Evolutionary conservation across 1,139 yeast species (phyloP), one percentile per base, ranked within the genome.

Genomic region (Protomyces macrosporus): DNA sequence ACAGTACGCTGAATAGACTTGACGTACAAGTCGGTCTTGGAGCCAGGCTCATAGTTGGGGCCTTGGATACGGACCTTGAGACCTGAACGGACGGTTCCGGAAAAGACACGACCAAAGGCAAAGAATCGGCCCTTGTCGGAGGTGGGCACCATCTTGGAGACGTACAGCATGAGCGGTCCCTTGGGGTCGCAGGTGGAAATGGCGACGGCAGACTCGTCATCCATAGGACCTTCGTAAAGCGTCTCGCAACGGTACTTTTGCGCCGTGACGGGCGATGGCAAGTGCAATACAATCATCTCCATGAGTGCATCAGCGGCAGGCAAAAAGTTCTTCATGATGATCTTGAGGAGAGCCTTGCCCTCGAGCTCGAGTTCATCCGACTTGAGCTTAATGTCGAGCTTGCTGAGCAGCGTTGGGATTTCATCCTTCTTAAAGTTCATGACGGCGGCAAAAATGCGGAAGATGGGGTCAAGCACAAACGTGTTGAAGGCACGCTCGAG

Each of bases 121-220:
- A 90, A 93, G 96, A 93, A 93, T 85, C 98, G 91, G 87, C 98
- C 98, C 86, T 91, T 93, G 82, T 93, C 98, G 75, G 98, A 91
- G 78, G 98, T 93, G 81, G 98, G 98, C 75, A 93, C 98, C 98
- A 93, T 93, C 96, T 93, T 93, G 82, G 98, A 93, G 78, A 93
- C 93, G 90, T 93, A 93, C 80, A 93, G 86, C 98, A 93, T 93
- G 79, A 93, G 88, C 78, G 93, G 98, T 75, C 95, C 96, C 77
- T 82, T 88, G 78, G 98, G 97, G 84, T 93, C 98, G 88, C 98
- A 93, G 87, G 88, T 87, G 84, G 86, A 90, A 83, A 93, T 91
- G 76, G 96, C 96, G 72, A 83, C 80, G 83, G 91, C 89, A 76
- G 86, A 84, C 75, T 86, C 86, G 79, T 93, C 98, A 79, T 93